Base-by-base conservation (phyloP, 257 asterid genomes). In the Ocimum tenuiflorum region DNA sequence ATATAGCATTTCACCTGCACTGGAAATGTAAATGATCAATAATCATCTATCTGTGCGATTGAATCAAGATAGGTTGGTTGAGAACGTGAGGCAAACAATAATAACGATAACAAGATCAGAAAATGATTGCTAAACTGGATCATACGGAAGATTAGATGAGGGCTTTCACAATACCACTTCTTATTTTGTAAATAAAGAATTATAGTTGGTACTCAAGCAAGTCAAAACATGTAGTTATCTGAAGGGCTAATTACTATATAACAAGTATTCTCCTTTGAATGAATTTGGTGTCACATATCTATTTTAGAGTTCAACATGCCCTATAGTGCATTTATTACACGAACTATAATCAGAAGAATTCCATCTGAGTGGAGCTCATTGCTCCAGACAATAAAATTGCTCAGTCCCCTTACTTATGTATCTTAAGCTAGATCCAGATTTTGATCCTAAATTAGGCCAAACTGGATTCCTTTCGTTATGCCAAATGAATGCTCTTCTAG, bases 1-100 rank as follows among this genome's bases (percentile, higher is more conserved):
- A 88, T 79, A 73, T 80, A 91, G 81, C 96, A 91, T 69, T 91
- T 91, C 22, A 86, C 91, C 97, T 91, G 79, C 80, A 74, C 65
- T 24, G 45, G 60, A 75, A 29, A 74, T 49, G 35, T 19, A 62
- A 38, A 64, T 17, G 39, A 11, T 29, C 48, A 69, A 33, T 23
- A 57, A 53, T 71, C 42, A 65, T 43, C 64, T 24, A 46, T 58
- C 39, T 39, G 9, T 24, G 27, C 33, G 38, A 22, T 56, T 55
- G 38, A 56, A 29, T 24, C 39, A 15, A 33, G 51, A 38, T n/a
- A 45, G 0, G 38, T 18, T 33, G 36, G 47, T 36, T 48, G 55
- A 12, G 59, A 18, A 36, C 29, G 3, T 6, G 29, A 45, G 42
- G 11, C 48, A 17, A 55, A 18, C 13, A 33, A 47, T n/a, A 12